Percentiles rank a stretch among this genome's conserved stretches.
Evolutionary conservation across 2,329 filamentous ascomycete species (phyloP).

Genomic region (Aspergillus viridinutans): DNA sequence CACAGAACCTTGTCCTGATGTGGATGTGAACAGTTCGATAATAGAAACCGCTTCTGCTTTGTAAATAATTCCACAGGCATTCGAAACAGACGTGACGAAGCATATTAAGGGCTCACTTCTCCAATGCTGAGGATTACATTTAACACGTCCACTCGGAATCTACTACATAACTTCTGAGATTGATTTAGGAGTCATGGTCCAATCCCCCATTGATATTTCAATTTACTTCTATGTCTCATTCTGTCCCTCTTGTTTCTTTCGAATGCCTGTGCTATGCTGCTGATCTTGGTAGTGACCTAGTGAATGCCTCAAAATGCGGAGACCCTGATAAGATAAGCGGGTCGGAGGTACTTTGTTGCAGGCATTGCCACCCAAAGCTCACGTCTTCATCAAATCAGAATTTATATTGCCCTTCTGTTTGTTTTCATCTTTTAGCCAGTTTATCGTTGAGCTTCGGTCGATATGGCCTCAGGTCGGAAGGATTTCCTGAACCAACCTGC

Average conservation of each 20-base stretch:
- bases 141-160: background rate
- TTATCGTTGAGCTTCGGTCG: conserved; percentile 14
- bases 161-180: background rate
- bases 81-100: background rate
- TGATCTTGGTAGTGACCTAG: background rate
- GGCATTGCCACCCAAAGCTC: conserved; percentile 1
- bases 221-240: no score
- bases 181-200: no score
- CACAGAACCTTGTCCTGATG: background rate
- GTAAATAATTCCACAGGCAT: background rate
- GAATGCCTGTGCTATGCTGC: background rate
- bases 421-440: conserved; percentile 1
- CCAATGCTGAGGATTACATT: background rate
- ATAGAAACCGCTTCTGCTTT: background rate
- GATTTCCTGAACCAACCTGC: conserved; percentile 87
- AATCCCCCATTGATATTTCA: no score
- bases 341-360: conserved; percentile 18
- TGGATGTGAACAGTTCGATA: background rate
- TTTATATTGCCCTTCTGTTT: conserved; percentile 1
- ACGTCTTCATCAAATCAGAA: background rate
- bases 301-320: background rate
- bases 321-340: conserved; percentile 24
- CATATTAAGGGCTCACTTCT: background rate
- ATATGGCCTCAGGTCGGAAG: conserved; percentile 60
- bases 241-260: background rate